Conservation (phyloP, 108 stramenopile species). For the Bacterosira constricta region DNA sequence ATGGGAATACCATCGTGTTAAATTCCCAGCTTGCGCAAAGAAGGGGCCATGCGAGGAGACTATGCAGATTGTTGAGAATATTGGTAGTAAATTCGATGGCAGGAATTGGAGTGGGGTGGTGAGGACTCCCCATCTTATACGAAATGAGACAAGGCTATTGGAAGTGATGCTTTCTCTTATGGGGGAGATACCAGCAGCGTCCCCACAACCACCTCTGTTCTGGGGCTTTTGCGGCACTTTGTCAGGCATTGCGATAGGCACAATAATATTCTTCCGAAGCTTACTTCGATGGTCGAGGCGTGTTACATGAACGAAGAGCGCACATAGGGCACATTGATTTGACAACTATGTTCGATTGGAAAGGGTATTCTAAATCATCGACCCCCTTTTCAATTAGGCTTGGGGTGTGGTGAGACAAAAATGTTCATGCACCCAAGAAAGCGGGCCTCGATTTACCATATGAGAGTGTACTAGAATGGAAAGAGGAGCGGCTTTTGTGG, state of each 20-base stretch:
- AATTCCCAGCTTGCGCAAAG: neutral
- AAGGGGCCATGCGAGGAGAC: slow-evolving; percentile 16
- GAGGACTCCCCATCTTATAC: slow-evolving; percentile 12
- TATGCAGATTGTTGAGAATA: neutral
- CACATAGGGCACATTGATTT: too few species aligned
- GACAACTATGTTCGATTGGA: too few species aligned
- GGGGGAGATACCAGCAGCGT: neutral
- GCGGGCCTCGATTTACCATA: too few species aligned
- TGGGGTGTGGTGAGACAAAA: too few species aligned
- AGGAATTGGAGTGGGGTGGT: slow-evolving; percentile 1
- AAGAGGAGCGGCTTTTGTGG: too few species aligned
- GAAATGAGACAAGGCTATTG: slow-evolving; percentile 2
- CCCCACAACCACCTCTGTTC: neutral
- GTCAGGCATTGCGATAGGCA: neutral
- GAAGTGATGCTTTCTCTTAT: neutral
- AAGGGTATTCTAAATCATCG: too few species aligned
- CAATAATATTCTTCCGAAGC: neutral
- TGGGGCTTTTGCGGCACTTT: neutral
- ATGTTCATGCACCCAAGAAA: too few species aligned
- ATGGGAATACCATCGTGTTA: slow-evolving; percentile 32
- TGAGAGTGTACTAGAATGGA: too few species aligned
- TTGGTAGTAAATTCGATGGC: neutral
- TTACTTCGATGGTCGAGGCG: too few species aligned
- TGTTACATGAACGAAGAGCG: too few species aligned
- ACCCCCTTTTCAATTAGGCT: too few species aligned